Base-by-base conservation (phyloP, 1,284 basidiomycete genomes). In the Meira nashicola region DNA sequence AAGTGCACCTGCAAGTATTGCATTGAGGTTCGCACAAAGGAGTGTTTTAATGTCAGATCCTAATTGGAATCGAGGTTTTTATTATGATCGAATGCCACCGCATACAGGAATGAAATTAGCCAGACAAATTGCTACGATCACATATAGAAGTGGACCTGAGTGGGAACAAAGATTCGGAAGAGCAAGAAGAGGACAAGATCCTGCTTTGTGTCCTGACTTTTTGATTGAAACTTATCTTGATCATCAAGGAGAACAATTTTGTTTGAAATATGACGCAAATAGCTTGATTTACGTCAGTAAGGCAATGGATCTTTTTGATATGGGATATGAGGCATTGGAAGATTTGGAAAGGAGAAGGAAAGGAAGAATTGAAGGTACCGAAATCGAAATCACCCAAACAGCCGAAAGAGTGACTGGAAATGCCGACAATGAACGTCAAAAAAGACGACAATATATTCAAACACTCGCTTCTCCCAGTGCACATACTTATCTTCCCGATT, bases 21-120 rank as follows among this genome's bases (percentile, higher is more conserved):
- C 95, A 1, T 91, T 98, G 87, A 85, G 94, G 39, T 95, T 88
- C 79, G 93, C 94, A 0, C 94, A 99, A 79, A 81, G 94, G 73
- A 93, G 66, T 28, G 69, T 98, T 11, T 85, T 99, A 55, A 99
- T 98, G 94, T 88, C 92, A 6, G 94, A 99, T 79, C 94, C 94
- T 0, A 96, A 98, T 70, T 99, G 94, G 95, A 98, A 98, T 68
- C 87, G 92, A 43, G 94, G 95, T 1, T 96, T 94, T 79, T 99
- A 99, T 80, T 99, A 99, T 76, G 73, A 68, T 41, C 83, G 84
- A n/a, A 78, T 93, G 12, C 95, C 94, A 1, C 94, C 94, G 2
- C 95, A 98, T 78, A 90, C 87, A 1, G 94, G 94, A 23, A 97
- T 98, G 92, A 99, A 99, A 80, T 85, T 99, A 38, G 95, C 94